Evolutionary conservation across 1,284 basidiomycete species (phyloP), one percentile per base, ranked within the genome.

Genomic region (Tremellales sp.): DNA sequence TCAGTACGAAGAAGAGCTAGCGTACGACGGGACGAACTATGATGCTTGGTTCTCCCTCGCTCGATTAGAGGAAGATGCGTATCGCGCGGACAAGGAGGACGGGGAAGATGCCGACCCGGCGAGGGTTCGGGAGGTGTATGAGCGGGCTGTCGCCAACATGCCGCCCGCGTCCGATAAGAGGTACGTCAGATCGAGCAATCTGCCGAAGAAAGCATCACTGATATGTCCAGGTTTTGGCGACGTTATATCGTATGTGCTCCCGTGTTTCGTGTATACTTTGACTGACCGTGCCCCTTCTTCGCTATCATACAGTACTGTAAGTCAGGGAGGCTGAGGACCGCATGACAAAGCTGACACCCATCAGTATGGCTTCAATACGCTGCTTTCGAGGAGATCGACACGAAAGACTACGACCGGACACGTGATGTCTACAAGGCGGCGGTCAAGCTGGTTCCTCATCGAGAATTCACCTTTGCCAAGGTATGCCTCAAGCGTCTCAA

Each of bases 21-120:
- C 82, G 5, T 86, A 92, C 54, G 90, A 96, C 57, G 83, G 87
- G 0, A 83, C 85, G 31, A 96, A 97, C 72, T 98, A 97, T 65
- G 94, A 98, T 72, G 87, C 88, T 1, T 99, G 96, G 96, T 97
- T 97, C 69, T 96, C 97, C 65, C 96, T 96, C 63, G 82, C 90
- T 11, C 81, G 92, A 3, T 73, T 99, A 19, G 94, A 98, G 70
- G 96, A 98, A 72, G 88, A 86, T 36, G 88, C 91, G 0, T 82
- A 84, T 60, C 78, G 81, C 23, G 83, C 89, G 47, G 76, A 87
- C 35, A 80, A 78, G 61, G 85, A 87, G 37, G 89, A 92, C 56
- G 89, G 86, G 7, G 71, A 73, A 45, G 75, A 79, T 8, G 85
- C 84, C 2, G 67, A 68, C 51, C 68, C 75, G 8, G 70, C 73